Conservation (phyloP, 108 stramenopile species). For the Fistulifera solaris region DNA sequence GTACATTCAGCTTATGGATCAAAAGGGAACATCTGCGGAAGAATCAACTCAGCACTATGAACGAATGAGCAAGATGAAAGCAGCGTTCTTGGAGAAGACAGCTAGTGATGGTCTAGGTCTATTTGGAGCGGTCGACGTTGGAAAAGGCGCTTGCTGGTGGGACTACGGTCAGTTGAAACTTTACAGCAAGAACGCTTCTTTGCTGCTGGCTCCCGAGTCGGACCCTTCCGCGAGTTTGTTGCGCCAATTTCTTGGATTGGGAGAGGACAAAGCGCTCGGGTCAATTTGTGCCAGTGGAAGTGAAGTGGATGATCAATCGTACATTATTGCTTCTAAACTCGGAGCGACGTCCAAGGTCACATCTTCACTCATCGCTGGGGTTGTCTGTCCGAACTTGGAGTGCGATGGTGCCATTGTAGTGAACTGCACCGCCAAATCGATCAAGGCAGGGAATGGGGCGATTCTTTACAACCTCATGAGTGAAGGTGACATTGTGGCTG, state of each 20-base stretch:
- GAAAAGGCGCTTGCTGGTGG: slow-evolving; percentile 95
- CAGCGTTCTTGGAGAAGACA: slow-evolving; percentile 33
- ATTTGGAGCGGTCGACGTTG: slow-evolving; percentile 97
- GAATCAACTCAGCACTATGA: slow-evolving; percentile 65
- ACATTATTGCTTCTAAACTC: slow-evolving; percentile 60
- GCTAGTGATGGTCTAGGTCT: slow-evolving; percentile 44
- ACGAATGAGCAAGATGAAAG: slow-evolving; percentile 78
- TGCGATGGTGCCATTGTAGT: slow-evolving; percentile 93
- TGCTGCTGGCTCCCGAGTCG: slow-evolving; percentile 51
- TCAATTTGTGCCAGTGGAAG: background rate
- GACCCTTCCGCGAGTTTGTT: slow-evolving; percentile 69
- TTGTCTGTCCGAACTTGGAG: slow-evolving; percentile 57
- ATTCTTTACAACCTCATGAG: slow-evolving; percentile 94
- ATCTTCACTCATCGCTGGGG: slow-evolving; percentile 70
- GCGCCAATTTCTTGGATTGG: slow-evolving; percentile 71
- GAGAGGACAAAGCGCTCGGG: slow-evolving; percentile 26
- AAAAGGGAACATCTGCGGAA: slow-evolving; percentile 73
- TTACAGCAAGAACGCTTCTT: slow-evolving; percentile 81
- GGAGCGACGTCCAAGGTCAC: slow-evolving; percentile 25
- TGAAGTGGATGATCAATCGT: slow-evolving; percentile 21
- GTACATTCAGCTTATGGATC: slow-evolving; percentile 82
- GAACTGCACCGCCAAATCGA: slow-evolving; percentile 91
- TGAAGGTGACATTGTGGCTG: slow-evolving; percentile 77
- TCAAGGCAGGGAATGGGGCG: slow-evolving; percentile 78
- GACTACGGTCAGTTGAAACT: slow-evolving; percentile 96